Conservation (phyloP, 345 rosid genomes). For the Gynandropsis gynandra region DNA sequence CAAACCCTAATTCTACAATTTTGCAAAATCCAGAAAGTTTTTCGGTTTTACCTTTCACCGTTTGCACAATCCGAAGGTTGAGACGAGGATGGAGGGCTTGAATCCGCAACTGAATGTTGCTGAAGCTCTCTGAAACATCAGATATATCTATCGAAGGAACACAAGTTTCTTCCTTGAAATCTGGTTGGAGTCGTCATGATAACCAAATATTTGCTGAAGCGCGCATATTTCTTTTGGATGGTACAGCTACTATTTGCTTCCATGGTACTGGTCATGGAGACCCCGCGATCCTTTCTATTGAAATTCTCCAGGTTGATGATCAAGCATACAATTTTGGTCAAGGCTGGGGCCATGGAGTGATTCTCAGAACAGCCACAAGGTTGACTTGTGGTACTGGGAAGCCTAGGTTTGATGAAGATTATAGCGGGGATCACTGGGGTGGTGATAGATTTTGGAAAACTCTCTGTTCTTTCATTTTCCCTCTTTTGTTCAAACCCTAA, state of each 20-base stretch:
- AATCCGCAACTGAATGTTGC: too few relatives aligned
- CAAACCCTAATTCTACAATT: too few relatives aligned
- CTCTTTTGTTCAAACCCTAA: too few relatives aligned
- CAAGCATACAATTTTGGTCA: conserved; percentile 57
- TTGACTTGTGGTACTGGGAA: conserved; percentile 68
- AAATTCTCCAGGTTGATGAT: conserved; percentile 83
- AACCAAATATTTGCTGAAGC: too few relatives aligned
- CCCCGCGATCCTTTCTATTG: conserved; percentile 77
- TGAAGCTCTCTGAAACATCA: too few relatives aligned
- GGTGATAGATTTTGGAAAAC: conserved; percentile 99
- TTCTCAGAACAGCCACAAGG: conserved; percentile 70
- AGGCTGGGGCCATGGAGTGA: conserved; percentile 46
- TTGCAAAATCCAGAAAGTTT: too few relatives aligned
- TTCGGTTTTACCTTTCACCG: too few relatives aligned
- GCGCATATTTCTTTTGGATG: conserved; percentile 58
- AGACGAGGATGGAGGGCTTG: too few relatives aligned
- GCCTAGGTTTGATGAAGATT: conserved; percentile 67
- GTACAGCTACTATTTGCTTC: conserved; percentile 71
- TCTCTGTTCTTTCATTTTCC: too few relatives aligned
- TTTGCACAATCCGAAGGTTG: too few relatives aligned
- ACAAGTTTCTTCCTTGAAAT: conserved; percentile 58
- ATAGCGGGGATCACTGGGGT: conserved; percentile 82
- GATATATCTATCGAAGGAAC: conserved; percentile 85
- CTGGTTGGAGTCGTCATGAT: conserved; percentile 88
- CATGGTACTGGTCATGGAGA: conserved; percentile 99